Evolutionary conservation across 805 yeast genomes (phyloP).

Genomic region (Kodamaea lidongshanica): DNA sequence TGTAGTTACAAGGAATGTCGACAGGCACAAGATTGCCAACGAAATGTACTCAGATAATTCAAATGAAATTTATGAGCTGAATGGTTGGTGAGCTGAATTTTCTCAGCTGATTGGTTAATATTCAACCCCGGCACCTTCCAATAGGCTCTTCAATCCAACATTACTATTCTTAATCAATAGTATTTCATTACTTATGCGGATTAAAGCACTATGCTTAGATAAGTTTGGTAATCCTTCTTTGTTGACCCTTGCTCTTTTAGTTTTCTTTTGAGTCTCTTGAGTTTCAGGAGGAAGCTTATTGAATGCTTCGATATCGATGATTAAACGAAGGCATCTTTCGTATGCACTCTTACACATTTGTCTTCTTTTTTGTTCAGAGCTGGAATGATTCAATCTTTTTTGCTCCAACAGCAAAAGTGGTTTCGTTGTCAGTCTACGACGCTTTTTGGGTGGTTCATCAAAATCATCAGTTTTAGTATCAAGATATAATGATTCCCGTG

Average conservation of each 20-base stretch:
- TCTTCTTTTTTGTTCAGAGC: constrained; percentile 39
- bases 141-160: constrained; percentile 25
- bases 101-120: constrained; percentile 1
- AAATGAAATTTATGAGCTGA: no score
- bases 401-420: constrained; percentile 36
- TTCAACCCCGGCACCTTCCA: constrained; percentile 9
- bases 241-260: constrained; percentile 33
- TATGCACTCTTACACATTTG: constrained; percentile 40
- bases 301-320: constrained; percentile 34
- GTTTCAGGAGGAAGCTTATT: constrained; percentile 15
- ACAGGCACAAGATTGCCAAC: no score
- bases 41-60: no score
- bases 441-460: constrained; percentile 12
- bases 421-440: constrained; percentile 26
- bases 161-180: constrained; percentile 28
- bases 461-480: constrained; percentile 6
- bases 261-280: constrained; percentile 14
- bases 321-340: constrained; percentile 35
- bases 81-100: no score
- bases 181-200: constrained; percentile 35
- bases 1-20: no score
- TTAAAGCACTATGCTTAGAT: constrained; percentile 38
- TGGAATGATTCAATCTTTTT: constrained; percentile 37
- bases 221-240: constrained; percentile 42
- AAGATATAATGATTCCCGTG: constrained; percentile 17